Evolutionary conservation across 2,329 filamentous ascomycete genomes (phyloP), one percentile per base, ranked within the genome.

Genomic region (Phyllosticta citrichinensis): DNA sequence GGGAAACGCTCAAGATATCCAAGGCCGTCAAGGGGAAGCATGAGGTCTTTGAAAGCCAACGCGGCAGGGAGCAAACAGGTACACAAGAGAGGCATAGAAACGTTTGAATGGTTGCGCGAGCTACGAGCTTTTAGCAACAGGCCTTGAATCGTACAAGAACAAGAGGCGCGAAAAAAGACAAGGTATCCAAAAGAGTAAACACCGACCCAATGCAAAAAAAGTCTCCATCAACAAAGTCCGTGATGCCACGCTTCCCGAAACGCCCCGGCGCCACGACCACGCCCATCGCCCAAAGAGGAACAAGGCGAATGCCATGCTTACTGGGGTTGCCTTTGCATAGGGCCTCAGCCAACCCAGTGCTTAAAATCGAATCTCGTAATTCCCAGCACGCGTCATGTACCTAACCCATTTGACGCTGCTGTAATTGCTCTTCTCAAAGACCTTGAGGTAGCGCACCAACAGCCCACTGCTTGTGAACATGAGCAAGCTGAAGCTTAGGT

Each of bases 341-440:
- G 20, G 9, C 52, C 52, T 24, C 33, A 12, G 6, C 8, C 17
- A 22, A 10, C 30, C 52, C 17, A 22, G 20, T 33, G 17, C 20
- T 47, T 54, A 62, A n/a, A 62, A 95, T 87, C 91, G 82, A 73
- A 99, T 96, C 78, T 99, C 94, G 75, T 99, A 99, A 75, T 91
- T 97, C 27, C 94, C 94, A 17, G 93, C 94, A 66, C 93, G 86
- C 19, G 94, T 99, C 94, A 99, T 97, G 76, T 99, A 99, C 68
- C 94, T 81, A 68, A 99, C 94, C 94, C 94, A 99, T 76, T 99
- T 99, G 56, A 99, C 94, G 71, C 91, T 96, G 64, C 89, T 95
- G 74, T 99, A 99, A 75, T 97, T 97, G 75, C 85, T 94, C 85
- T 99, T 99, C 79, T 99, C 94, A 78, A 99, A 99, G 1, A 99